phyloP scores from a whole-genome alignment of 139 green algal genomes.

The Monoraphidium neglectum region DNA sequence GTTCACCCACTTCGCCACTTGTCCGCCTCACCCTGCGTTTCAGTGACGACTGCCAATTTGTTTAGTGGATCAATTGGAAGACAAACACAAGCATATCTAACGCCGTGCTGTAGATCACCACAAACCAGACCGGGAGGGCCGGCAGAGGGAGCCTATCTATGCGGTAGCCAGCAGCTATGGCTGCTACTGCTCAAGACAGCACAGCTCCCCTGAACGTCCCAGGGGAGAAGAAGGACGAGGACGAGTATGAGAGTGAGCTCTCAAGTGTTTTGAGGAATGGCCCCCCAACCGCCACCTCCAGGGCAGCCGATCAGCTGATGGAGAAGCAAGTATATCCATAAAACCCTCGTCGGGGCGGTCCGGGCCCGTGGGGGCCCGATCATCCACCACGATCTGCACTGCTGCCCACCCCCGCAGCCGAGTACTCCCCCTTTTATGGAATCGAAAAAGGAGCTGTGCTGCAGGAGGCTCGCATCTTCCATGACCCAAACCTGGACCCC shows the following conservation, averaged over 20 bases:
- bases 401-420: slow-evolving; percentile 66
- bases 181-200: slow-evolving; percentile 74
- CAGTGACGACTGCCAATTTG: too few species aligned
- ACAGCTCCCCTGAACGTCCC: slow-evolving; percentile 67
- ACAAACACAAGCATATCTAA: too few species aligned
- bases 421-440: slow-evolving; percentile 99
- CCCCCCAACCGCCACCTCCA: background rate
- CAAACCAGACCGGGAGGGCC: too few species aligned
- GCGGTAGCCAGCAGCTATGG: too few species aligned
- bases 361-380: background rate
- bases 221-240: slow-evolving; percentile 87
- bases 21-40: too few species aligned
- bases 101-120: too few species aligned
- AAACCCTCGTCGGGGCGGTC: too few species aligned
- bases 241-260: slow-evolving; percentile 92
- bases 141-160: too few species aligned
- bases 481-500: slow-evolving; percentile 93
- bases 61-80: too few species aligned
- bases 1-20: too few species aligned
- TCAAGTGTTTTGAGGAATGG: background rate
- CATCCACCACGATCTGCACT: background rate
- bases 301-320: background rate
- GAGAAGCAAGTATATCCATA: background rate
- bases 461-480: slow-evolving; percentile 96
- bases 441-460: slow-evolving; percentile 99